Evolutionary conservation across 805 yeast species (phyloP), one percentile per base, ranked within the genome.

Genomic region (Candida nanaspora): DNA sequence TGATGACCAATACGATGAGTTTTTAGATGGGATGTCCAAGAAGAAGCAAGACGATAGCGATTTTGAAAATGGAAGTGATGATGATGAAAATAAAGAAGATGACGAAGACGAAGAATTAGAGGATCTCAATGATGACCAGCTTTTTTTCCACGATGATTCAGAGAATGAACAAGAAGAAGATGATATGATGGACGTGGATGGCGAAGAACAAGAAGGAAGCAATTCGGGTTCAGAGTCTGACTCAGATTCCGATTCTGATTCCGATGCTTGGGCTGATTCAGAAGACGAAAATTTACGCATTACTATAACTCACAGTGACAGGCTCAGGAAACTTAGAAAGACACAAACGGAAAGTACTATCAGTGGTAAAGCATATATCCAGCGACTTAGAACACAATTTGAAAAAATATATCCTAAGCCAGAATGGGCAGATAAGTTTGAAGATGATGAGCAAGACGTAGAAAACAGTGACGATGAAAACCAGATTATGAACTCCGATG

Each of bases 201-300:
- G 46, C 32, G 65, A 51, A 9, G 62, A 50, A 13, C 57, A 52
- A 9, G 39, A 43, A n/a, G n/a, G n/a, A n/a, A n/a, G n/a, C n/a
- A n/a, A n/a, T n/a, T n/a, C n/a, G 35, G 66, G 55, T 22, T 62
- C 53, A 19, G 69, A 62, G 43, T 67, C 59, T n/a, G 57, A 53
- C 1, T 62, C 55, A 4, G 56, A 56, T 37, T 56, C 53, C 10
- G 57, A 50, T 1, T 51, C 49, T 21, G 61, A 54, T 3, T 51
- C 49, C 10, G 69, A 69, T 41, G 87, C 81, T 2, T 93, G 98
- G 98, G 60, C 60, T 14, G 98, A 93, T 63, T 82, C 94, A 43
- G 98, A 89, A 53, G 98, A 93, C 59, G 98, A 89, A 46, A 69
- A 69, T 34, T 49, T 85, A 21, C 63, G 66, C 18, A 70, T 91